A percentile compares a stretch with the other conserved stretches of the same genome.
phyloP scores from a whole-genome alignment of 2,329 filamentous ascomycete genomes.

The Claviceps sp. region DNA sequence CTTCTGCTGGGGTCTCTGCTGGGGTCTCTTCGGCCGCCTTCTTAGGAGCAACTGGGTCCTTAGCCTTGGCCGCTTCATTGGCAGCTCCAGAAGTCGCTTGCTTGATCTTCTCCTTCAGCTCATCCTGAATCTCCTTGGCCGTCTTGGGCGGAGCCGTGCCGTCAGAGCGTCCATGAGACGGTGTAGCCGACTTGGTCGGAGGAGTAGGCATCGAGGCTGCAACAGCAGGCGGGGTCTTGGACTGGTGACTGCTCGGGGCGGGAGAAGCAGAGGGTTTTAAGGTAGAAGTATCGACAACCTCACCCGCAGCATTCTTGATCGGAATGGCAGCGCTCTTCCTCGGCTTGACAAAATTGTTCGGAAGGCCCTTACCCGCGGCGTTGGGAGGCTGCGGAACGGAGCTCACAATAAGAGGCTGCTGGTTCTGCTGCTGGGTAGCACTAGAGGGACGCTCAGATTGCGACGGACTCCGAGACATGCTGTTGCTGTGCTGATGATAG shows the following conservation, averaged over 20 bases:
- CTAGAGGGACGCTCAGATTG: conserved; percentile 59
- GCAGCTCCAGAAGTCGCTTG: conserved; percentile 34
- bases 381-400: conserved; percentile 50
- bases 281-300: conserved; percentile 56
- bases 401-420: conserved; percentile 47
- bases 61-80: conserved; percentile 17
- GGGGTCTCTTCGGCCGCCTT: conserved; percentile 19
- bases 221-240: conserved; percentile 55
- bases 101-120: conserved; percentile 70
- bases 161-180: conserved; percentile 57
- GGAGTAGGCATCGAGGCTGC: conserved; percentile 67
- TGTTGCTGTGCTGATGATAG: conserved; percentile 42
- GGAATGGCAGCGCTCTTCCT: conserved; percentile 63
- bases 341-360: conserved; percentile 35
- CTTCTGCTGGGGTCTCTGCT: conserved; percentile 6
- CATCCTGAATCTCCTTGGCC: conserved; percentile 67
- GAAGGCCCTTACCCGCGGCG: conserved; percentile 37
- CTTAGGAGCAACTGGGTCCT: conserved; percentile 15
- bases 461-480: conserved; percentile 74
- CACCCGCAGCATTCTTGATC: conserved; percentile 75
- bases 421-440: conserved; percentile 43
- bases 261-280: conserved; percentile 46
- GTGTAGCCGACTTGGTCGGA: conserved; percentile 60
- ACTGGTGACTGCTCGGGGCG: conserved; percentile 37
- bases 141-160: conserved; percentile 57